Percentiles rank a stretch among this genome's conserved stretches.
Evolutionary conservation across 2,329 filamentous ascomycete genomes (phyloP).

Genomic region (Aspergillus chevalieri): DNA sequence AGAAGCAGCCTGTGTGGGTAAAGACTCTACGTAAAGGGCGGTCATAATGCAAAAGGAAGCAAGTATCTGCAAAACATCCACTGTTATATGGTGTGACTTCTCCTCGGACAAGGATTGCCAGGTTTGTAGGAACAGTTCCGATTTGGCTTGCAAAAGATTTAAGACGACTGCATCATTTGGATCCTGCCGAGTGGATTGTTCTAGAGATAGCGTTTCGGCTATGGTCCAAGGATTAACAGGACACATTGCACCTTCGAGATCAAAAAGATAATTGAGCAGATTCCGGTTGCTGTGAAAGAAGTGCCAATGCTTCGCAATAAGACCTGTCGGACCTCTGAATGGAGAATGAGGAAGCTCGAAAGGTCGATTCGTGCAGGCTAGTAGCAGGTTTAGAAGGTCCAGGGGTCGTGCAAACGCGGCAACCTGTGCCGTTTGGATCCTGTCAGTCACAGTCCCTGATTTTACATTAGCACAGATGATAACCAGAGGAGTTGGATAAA

Average conservation of each 20-base stretch:
- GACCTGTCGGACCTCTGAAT: constrained; percentile 21
- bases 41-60: constrained; percentile 43
- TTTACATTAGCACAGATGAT: constrained; percentile 1
- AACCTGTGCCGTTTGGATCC: constrained; percentile 59
- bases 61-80: constrained; percentile 47
- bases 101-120: constrained; percentile 40
- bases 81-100: constrained; percentile 41
- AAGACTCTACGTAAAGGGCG: constrained; percentile 31
- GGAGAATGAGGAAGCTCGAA: constrained; percentile 17
- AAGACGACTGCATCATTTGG: constrained; percentile 35
- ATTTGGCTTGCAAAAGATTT: constrained; percentile 42
- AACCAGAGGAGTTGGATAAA: background rate
- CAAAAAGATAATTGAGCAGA: constrained; percentile 47
- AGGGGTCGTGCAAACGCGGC: constrained; percentile 58
- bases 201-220: constrained; percentile 15
- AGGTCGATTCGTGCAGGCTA: constrained; percentile 58
- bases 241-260: constrained; percentile 22
- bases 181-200: constrained; percentile 22
- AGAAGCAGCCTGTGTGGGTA: constrained; percentile 25
- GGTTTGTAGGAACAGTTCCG: constrained; percentile 39
- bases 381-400: constrained; percentile 64
- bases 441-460: constrained; percentile 54
- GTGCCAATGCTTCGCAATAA: constrained; percentile 35
- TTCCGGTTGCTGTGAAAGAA: constrained; percentile 33
- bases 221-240: constrained; percentile 20